Conservation (phyloP, 83 land plant genomes). For the Picea mariana region DNA sequence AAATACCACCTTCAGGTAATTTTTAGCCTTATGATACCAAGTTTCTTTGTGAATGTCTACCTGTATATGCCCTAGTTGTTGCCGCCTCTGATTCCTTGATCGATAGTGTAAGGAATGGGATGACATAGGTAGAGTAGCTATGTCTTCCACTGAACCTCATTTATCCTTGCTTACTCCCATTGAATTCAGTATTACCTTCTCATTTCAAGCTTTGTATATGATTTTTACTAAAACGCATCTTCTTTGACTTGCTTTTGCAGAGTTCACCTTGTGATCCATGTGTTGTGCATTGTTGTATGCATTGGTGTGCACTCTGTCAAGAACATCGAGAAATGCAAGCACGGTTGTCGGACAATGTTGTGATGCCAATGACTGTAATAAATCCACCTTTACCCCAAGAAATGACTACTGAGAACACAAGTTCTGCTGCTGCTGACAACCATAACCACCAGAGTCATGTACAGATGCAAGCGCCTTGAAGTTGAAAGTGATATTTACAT, state of each 20-base stretch:
- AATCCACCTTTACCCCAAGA: conserved; percentile 82
- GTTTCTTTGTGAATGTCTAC: not conserved
- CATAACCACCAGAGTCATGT: conserved; percentile 14
- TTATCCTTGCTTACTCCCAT: not conserved
- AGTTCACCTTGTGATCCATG: conserved; percentile 98
- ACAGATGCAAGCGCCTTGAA: conserved; percentile 2
- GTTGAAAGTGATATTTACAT: too few species aligned
- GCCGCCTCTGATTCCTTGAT: not conserved
- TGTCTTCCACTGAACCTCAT: not conserved
- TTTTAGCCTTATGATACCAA: not conserved
- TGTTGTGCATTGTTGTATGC: conserved; percentile 95
- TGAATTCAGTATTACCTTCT: not conserved
- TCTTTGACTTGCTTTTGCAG: conserved; percentile 37
- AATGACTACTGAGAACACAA: conserved; percentile 46
- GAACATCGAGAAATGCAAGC: conserved; percentile 96
- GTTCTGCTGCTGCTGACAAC: conserved; percentile 14
- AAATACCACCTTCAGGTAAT: conserved; percentile 73
- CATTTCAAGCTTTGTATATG: not conserved
- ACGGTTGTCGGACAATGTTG: conserved; percentile 71
- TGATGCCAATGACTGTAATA: conserved; percentile 64
- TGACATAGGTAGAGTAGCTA: not conserved
- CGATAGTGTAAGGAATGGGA: not conserved
- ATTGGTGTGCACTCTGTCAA: conserved; percentile 95
- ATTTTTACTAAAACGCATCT: not conserved
- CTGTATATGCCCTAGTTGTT: not conserved